Percentiles rank a stretch among this genome's conserved stretches.
Conservation (phyloP, 805 yeast species). For the Metschnikowia anglica region DNA sequence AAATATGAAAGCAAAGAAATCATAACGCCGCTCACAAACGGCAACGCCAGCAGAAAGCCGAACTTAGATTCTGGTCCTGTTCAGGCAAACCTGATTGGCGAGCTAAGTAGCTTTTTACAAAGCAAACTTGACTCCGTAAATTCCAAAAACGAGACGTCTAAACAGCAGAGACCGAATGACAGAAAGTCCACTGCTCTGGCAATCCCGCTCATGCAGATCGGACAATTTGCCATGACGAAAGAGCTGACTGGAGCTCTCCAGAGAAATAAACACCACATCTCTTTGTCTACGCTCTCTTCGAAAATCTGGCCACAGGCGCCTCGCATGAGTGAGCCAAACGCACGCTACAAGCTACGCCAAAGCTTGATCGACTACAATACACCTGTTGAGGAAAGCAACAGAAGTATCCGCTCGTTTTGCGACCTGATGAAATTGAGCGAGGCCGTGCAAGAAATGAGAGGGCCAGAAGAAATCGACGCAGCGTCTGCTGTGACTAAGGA, state of each 20-base stretch:
- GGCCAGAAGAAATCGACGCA: background rate
- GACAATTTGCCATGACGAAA: too few relatives aligned
- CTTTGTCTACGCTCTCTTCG: background rate
- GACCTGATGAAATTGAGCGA: conserved; percentile 3
- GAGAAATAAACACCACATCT: too few relatives aligned
- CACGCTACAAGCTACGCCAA: conserved; percentile 4
- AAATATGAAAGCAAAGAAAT: too few relatives aligned
- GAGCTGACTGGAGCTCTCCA: too few relatives aligned
- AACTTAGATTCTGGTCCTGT: too few relatives aligned
- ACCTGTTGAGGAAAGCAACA: conserved; percentile 12
- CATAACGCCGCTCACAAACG: too few relatives aligned
- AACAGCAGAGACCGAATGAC: background rate
- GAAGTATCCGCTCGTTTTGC: conserved; percentile 4
- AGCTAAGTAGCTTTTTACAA: too few relatives aligned
- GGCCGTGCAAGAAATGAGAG: background rate
- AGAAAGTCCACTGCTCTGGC: background rate
- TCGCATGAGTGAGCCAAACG: conserved; percentile 1
- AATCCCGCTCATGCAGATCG: background rate
- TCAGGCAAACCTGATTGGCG: too few relatives aligned
- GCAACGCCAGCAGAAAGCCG: too few relatives aligned
- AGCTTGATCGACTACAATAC: conserved; percentile 8
- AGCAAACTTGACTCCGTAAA: background rate
- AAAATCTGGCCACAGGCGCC: background rate
- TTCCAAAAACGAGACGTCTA: background rate
- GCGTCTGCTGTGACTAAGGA: background rate